Percentiles rank a stretch among this genome's conserved stretches.
phyloP scores from a whole-genome alignment of 768 basidiomycete genomes.

The Pleurotus pulmonarius region DNA sequence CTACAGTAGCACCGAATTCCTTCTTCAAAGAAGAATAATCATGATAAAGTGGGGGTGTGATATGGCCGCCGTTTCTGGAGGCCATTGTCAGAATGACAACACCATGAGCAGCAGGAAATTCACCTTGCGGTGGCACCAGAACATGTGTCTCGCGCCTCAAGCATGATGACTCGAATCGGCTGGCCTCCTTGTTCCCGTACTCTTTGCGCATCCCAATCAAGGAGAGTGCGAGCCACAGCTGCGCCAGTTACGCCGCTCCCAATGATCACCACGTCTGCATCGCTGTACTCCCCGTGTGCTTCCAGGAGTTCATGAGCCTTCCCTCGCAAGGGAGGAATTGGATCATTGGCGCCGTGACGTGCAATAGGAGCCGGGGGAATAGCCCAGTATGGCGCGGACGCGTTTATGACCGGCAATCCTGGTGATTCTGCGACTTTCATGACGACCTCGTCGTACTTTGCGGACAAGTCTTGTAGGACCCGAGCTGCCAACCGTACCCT shows the following conservation, averaged over 20 bases:
- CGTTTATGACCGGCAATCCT: conserved; percentile 51
- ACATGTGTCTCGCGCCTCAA: conserved; percentile 78
- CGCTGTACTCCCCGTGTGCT: conserved; percentile 23
- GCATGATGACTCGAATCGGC: conserved; percentile 53
- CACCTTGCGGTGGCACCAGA: conserved; percentile 74
- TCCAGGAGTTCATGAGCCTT: conserved; percentile 6
- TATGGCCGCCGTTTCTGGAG: conserved; percentile 67
- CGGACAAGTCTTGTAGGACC: background rate
- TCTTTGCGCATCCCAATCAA: conserved; percentile 22
- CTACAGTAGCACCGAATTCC: conserved; percentile 39
- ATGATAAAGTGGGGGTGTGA: conserved; percentile 55
- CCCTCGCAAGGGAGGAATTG: background rate
- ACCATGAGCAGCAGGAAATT: conserved; percentile 8
- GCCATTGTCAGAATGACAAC: background rate
- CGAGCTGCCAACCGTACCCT: background rate
- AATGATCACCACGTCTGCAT: conserved; percentile 69
- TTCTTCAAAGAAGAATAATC: conserved; percentile 50
- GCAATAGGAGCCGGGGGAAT: conserved; percentile 47
- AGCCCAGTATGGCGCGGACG: conserved; percentile 64
- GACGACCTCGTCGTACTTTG: conserved; percentile 5
- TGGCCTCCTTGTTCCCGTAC: conserved; percentile 13
- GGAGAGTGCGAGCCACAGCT: conserved; percentile 50
- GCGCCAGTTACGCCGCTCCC: conserved; percentile 79
- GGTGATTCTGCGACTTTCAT: conserved; percentile 31
- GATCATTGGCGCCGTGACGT: conserved; percentile 19